Evolutionary conservation across 2,329 filamentous ascomycete genomes (phyloP), one percentile per base, ranked within the genome.

Genomic region (Clarireedia paspali): DNA sequence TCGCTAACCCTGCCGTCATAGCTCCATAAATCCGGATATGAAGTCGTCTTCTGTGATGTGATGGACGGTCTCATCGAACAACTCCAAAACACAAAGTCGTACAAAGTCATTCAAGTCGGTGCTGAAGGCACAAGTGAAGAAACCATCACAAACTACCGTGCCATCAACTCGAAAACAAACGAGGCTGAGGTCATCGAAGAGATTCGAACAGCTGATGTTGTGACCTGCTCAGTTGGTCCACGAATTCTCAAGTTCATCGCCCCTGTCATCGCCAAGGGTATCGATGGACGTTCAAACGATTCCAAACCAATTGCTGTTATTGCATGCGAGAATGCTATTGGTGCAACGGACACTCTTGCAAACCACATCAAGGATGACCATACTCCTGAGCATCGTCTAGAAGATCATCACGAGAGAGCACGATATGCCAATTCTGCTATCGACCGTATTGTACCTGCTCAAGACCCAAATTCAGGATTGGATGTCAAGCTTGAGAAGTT

Each of bases 401-500:
- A 80, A 15, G 79, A 83, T 64, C 83, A 95, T 69, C 75, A 84
- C 68, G 74, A 80, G 64, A 88, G 90, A 66, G 91, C 91, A 50
- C 84, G 88, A 64, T 97, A 95, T 71, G 92, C 92, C 75, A 99
- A 99, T 78, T 96, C 90, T 60, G 94, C 94, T 66, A 96, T 99
- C 71, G 94, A 99, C 78, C 89, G 94, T 59, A 99, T 99, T 70
- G 94, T 97, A 24, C 94, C 94, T 14, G 89, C 90, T 45, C 94
- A 97, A 75, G 85, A 90, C 59, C 75, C 83, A 50, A 76, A 89
- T 66, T 82, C 86, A 24, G 91, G 91, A 55, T 81, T 99, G 46
- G 85, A 96, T 68, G 94, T 99, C 63, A 91, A 87, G 68, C 91
- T 99, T 48, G 94, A 99, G 80, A 94, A 94, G 76, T 99, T 97